Base-by-base conservation (phyloP, 2,329 filamentous ascomycete species). In the Ophiostoma pallidulum region DNA sequence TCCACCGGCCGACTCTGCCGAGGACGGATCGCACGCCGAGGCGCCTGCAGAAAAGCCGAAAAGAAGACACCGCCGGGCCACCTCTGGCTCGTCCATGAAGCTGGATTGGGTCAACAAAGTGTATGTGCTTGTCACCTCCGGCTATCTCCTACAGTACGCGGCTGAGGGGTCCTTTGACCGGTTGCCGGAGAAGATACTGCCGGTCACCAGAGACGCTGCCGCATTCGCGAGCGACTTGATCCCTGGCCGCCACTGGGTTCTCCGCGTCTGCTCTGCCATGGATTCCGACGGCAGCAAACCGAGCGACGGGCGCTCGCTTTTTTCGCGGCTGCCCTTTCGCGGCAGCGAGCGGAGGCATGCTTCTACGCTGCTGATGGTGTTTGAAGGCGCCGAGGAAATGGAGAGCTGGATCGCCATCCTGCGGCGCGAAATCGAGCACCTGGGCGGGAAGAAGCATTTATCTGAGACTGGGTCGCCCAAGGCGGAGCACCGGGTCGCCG, bases 141-240 rank as follows among this genome's bases (percentile, higher is more conserved):
- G 86, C 9, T 82, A 82, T 56, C 65, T 92, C 19, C 66, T 91
- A 35, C 86, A 91, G 57, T 92, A 91, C 61, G 64, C 81, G 4
- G 79, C 77, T 9, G 77, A 84, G 26, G 86, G 86, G 3, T 67
- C 76, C 3, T 84, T 79, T 56, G 82, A 90, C 56, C 73, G 86
- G 20, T 62, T 81, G 10, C 86, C 86, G 0, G 86, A 92, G 61
- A 86, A 82, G 62, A 71, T 85, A 29, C 67, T 91, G 49, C 79
- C 82, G 41, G 67, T 92, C 4, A 77, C 78, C n/a, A 80, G 78
- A 53, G 76, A 84, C 41, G 90, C 86, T 3, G 85, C 84, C 10
- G 86, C 84, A 5, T 91, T 88, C 62, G 86, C 82, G 2, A 88
- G 80, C 55, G 86, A 92, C 60, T 71, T 84, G 13, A 87, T 91